Evolutionary conservation across 805 yeast genomes (phyloP), one percentile per base, ranked within the genome.

Genomic region (Candida sonorensis): DNA sequence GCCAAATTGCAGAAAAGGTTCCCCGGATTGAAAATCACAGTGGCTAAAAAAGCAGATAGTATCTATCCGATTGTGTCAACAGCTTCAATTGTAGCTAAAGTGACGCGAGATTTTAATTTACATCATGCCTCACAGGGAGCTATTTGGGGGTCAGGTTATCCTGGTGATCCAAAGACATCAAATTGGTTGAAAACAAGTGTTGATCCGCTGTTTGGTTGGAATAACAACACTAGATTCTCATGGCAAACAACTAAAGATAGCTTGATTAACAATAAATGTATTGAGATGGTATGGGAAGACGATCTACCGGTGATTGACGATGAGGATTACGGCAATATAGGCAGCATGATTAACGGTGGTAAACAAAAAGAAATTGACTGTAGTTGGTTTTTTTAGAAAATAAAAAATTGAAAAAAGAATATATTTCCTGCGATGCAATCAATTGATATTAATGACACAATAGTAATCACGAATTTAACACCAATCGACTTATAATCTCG

Each of bases 61-160:
- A 52, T 86, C 13, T 92, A 69, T 52, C 96, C 97, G 1, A 77
- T 86, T 34, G 99, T 92, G 7, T 81, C 94, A 53, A 83, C 94
- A 1, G 99, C 98, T 0, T 81, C 94, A 14, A 84, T 92, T 29
- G 88, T 88, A 28, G 99, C 99, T 8, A 92, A 92, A 53, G 98
- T 92, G 6, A 87, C 97, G 0, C 71, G 99, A 50, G 99, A 92
- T 54, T 41, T 51, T 22, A 47, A 42, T 36, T 38, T 53, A 31
- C 25, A 37, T 17, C 43, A 44, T 27, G 48, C 37, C 30, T 34
- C 50, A 10, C 31, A 38, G 10, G 41, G 33, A 10, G 41, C 38
- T 13, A 41, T 40, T 38, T 75, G 78, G 61, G 98, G 98, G 2
- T 83, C 94, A 0, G 98, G 98, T 1, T 92, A 92, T 55, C 97